Base-by-base conservation (phyloP, 331 rosid species). In the Malus hybrid region DNA sequence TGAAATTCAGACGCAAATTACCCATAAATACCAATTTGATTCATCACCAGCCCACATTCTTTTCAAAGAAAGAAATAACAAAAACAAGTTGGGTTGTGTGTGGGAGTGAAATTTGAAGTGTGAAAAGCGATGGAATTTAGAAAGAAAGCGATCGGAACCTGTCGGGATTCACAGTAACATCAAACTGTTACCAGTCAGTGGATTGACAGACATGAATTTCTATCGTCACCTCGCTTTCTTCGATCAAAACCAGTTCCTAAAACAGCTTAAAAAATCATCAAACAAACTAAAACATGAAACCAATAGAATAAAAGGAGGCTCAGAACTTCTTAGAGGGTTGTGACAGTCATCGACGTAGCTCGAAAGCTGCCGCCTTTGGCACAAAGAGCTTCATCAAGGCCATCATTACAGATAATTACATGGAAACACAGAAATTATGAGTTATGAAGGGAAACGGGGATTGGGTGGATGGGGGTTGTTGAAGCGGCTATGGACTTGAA, bases 281-380 rank as follows among this genome's bases (percentile, higher is more conserved):
- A 1, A 20, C 10, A 0, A 3, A 13, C 18, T 2, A n/a, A 11
- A 4, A 6, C 5, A 30, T 0, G 30, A 36, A 62, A 34, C 0
- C 56, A 50, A 50, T 5, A 50, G 9, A 50, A 50, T 50, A 16
- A 16, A 26, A 30, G 57, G 75, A 88, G 24, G 91, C 98, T 93
- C 97, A 89, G 96, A 93, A 93, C 98, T 93, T 93, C 98, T 91
- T 93, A 93, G 98, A 93, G 97, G 97, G 78, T 71, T 72, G 80
- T 84, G 96, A 86, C 96, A 93, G 75, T 91, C 98, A 93, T n/a
- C 71, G 87, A 77, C 89, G 76, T 68, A 72, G 71, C 79, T 66
- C 58, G n/a, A 7, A 3, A 66, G 70, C 80, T 52, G 58, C 79
- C 80, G 83, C 18, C 94, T 91, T 83, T 69, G 81, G 94, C 79